These are phyloP conservation scores for Zymoseptoria tritici DNA, from an alignment of 2,329 filamentous ascomycete species.

Conservation along the genomic window DNA sequence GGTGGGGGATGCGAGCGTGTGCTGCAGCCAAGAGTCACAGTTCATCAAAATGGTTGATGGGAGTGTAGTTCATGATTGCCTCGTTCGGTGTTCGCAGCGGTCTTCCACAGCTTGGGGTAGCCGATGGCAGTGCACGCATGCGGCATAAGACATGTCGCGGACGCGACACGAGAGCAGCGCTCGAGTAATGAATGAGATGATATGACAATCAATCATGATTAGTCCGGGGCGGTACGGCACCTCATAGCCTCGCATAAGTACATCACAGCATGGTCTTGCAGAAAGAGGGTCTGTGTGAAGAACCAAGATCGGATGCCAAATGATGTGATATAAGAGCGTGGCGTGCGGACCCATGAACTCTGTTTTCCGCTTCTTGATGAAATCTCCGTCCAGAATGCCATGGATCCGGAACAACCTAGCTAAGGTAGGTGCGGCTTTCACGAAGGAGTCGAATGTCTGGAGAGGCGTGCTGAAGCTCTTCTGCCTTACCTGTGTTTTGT, in stretches of 20 bases:
- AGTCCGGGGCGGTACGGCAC: not conserved
- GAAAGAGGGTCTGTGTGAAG: not conserved
- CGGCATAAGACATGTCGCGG: not conserved
- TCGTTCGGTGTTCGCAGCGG: not conserved
- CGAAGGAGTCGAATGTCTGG: not conserved
- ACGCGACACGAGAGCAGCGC: not conserved
- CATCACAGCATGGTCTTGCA: too few species aligned
- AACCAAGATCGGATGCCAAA: not conserved
- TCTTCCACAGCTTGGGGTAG: not conserved
- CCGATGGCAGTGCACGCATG: not conserved
- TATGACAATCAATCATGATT: not conserved
- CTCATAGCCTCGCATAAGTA: not conserved
- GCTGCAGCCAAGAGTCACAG: not conserved
- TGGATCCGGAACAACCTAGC: not conserved
- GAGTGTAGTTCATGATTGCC: not conserved
- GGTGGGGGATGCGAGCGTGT: not conserved
- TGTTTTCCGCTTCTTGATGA: not conserved
- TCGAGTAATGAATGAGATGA: not conserved
- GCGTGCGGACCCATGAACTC: not conserved
- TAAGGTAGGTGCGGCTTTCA: not conserved
- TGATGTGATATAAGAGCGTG: not conserved
- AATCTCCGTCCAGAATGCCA: not conserved
- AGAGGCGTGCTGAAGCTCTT: too few species aligned
- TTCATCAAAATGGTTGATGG: not conserved
- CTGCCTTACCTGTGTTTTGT: not conserved